A percentile compares a stretch with the other conserved stretches of the same genome.
Evolutionary conservation across 805 yeast genomes (phyloP).

Genomic region (Barnettozyma californica): DNA sequence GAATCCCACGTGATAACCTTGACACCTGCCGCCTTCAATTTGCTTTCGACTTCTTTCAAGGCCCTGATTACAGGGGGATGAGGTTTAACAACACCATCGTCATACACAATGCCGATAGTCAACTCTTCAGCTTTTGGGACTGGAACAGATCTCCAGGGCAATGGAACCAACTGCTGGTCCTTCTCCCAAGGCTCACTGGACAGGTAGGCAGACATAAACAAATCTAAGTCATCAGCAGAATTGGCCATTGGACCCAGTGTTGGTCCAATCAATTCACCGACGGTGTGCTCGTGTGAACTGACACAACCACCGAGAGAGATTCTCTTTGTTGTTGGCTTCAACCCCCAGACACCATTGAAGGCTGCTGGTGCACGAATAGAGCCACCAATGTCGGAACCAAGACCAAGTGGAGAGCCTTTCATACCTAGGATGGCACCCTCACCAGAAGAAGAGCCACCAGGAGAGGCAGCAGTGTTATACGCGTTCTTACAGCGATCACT

Average conservation of each 20-base stretch:
- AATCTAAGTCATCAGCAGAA: constrained; percentile 59
- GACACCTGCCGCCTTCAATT: constrained; percentile 54
- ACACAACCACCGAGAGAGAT: constrained; percentile 29
- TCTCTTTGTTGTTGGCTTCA: constrained; percentile 58
- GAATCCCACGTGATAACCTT: constrained; percentile 52
- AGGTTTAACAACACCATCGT: constrained; percentile 62
- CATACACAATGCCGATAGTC: constrained; percentile 57
- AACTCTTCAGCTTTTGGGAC: constrained; percentile 35
- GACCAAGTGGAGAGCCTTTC: constrained; percentile 56
- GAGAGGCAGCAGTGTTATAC: constrained; percentile 47
- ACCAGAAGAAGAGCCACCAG: constrained; percentile 75
- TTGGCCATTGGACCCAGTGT: constrained; percentile 68
- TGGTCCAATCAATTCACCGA: constrained; percentile 53
- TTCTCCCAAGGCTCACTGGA: constrained; percentile 50
- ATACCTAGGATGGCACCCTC: constrained; percentile 61
- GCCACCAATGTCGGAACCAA: constrained; percentile 72
- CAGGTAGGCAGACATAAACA: constrained; percentile 55
- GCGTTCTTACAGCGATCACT: constrained; percentile 58
- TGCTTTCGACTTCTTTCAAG: constrained; percentile 46
- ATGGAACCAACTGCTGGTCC: constrained; percentile 32
- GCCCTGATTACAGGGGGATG: constrained; percentile 61
- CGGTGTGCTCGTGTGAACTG: constrained; percentile 12
- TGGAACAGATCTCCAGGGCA: constrained; percentile 36
- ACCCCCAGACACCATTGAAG: constrained; percentile 54
- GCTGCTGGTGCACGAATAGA: constrained; percentile 67